Percentiles rank a stretch among this genome's conserved stretches.
These are phyloP conservation scores for Cadophora malorum DNA, from an alignment of 2,329 filamentous ascomycete genomes.

Conservation along the genomic window DNA sequence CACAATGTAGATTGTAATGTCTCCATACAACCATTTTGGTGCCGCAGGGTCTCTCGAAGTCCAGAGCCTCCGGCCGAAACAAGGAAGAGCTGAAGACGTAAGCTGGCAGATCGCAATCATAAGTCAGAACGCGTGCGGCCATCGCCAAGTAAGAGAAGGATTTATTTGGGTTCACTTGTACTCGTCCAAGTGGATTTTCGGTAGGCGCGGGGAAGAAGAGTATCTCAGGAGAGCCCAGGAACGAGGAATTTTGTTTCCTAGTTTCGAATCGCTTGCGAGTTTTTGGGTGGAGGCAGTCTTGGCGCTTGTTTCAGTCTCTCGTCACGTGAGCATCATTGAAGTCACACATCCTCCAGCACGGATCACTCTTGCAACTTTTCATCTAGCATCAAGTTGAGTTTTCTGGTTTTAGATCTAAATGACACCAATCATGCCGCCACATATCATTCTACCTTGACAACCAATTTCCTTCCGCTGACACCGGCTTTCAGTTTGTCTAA, in stretches of 20 bases:
- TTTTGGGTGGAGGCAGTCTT: not conserved
- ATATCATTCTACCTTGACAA: constrained; percentile 26
- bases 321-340: not conserved
- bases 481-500: constrained; percentile 32
- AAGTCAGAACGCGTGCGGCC: not conserved
- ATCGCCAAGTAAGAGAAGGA: not conserved
- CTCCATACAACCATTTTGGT: not conserved
- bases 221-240: not conserved
- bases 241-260: not conserved
- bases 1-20: not conserved
- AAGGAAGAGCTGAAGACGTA: not conserved
- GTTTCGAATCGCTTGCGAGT: not conserved
- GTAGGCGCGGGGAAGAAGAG: not conserved
- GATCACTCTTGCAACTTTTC: not conserved
- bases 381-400: not conserved
- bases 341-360: not conserved
- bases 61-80: not conserved
- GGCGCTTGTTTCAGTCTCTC: constrained; percentile 1
- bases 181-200: not conserved
- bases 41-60: not conserved
- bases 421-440: too few species aligned
- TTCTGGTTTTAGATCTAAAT: not conserved
- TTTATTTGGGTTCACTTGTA: not conserved
- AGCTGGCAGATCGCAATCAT: not conserved
- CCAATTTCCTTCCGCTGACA: constrained; percentile 36